Conservation (phyloP, 805 yeast genomes). For the Candida yuanshanica region DNA sequence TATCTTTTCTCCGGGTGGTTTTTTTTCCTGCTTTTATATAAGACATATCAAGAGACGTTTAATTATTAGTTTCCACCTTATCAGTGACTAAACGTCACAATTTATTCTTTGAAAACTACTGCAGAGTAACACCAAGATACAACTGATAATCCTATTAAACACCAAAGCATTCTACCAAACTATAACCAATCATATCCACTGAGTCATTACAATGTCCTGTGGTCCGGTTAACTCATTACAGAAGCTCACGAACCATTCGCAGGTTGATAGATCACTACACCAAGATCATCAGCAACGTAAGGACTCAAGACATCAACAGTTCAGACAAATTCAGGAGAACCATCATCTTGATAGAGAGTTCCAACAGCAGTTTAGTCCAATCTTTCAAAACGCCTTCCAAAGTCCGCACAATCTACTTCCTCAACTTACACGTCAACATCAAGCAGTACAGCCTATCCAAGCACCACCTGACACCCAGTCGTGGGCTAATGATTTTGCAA, state of each 20-base stretch:
- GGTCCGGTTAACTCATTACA: constrained; percentile 24
- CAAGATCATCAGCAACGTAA: constrained; percentile 15
- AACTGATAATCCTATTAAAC: neutral
- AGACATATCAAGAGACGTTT: no score
- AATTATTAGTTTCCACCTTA: no score
- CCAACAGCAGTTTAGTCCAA: constrained; percentile 11
- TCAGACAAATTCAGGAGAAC: constrained; percentile 9
- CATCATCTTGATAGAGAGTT: constrained; percentile 17
- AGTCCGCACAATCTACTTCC: constrained; percentile 6
- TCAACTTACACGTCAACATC: constrained; percentile 2
- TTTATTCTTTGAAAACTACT: no score
- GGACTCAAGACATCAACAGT: constrained; percentile 8
- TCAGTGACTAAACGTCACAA: no score
- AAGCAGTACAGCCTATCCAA: neutral
- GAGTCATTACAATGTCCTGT: constrained; percentile 5
- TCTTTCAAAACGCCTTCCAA: constrained; percentile 8
- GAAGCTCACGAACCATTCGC: constrained; percentile 19
- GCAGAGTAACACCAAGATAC: no score
- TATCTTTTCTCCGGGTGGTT: neutral
- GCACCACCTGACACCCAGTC: constrained; percentile 1
- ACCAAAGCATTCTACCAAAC: neutral
- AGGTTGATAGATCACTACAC: constrained; percentile 22
- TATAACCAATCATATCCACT: neutral
- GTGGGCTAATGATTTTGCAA: constrained; percentile 23
- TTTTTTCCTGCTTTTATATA: neutral